A percentile compares a stretch with the other conserved stretches of the same genome.
Conservation (phyloP, 2,329 filamentous ascomycete species). For the Calonectria pteridis region DNA sequence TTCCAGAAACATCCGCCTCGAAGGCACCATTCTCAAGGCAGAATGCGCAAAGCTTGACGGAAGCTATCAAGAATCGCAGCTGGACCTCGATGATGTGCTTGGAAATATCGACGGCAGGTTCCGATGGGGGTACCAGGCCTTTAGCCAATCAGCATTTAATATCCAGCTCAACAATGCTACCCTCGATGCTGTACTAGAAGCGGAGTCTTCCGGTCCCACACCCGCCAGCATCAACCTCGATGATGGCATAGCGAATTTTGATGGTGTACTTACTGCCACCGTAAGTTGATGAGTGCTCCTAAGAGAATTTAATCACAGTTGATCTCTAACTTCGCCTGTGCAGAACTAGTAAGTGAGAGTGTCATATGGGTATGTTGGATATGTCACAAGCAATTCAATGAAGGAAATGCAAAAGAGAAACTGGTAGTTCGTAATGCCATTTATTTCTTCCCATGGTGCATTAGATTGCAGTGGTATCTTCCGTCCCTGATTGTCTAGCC, state of each 20-base stretch:
- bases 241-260: background rate
- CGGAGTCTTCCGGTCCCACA: background rate
- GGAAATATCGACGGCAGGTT: background rate
- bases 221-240: background rate
- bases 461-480: too few species aligned
- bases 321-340: background rate
- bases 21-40: background rate
- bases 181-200: background rate
- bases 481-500: too few species aligned
- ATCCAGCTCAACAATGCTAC: constrained; percentile 3
- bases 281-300: background rate
- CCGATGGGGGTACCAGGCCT: background rate
- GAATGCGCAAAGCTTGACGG: background rate
- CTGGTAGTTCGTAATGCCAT: background rate
- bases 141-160: background rate
- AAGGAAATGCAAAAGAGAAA: background rate
- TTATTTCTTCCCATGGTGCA: background rate
- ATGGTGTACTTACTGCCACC: background rate
- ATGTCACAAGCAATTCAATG: background rate
- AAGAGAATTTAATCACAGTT: background rate
- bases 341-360: background rate
- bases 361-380: background rate
- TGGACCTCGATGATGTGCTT: background rate
- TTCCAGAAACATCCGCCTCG: background rate
- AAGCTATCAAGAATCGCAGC: background rate